phyloP scores from a whole-genome alignment of 2,329 filamentous ascomycete genomes.

The Trichophyton mentagrophytes region DNA sequence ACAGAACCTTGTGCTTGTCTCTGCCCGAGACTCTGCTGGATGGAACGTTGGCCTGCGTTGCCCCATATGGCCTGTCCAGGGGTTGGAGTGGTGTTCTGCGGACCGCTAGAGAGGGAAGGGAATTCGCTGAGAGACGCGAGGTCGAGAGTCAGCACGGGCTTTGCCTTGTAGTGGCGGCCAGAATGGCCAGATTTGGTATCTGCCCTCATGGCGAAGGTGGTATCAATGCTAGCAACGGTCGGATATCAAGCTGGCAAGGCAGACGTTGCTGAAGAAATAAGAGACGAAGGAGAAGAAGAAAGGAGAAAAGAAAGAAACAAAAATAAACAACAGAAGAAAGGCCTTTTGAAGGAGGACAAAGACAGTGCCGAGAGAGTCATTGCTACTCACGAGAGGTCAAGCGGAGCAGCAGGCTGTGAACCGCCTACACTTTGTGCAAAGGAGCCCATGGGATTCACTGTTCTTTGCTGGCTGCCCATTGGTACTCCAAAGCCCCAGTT shows the following conservation, averaged over 20 bases:
- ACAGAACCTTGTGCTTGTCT: constrained; percentile 34
- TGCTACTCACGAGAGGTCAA: constrained; percentile 45
- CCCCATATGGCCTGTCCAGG: constrained; percentile 44
- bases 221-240: neutral
- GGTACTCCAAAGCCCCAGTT: constrained; percentile 47
- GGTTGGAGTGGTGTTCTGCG: constrained; percentile 41
- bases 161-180: neutral
- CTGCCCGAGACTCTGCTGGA: constrained; percentile 42
- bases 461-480: constrained; percentile 40
- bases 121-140: constrained; percentile 42
- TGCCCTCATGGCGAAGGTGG: neutral
- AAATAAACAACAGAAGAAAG: neutral
- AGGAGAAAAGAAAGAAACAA: neutral
- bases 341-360: neutral
- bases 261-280: neutral
- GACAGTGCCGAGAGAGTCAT: neutral
- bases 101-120: constrained; percentile 46
- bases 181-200: neutral
- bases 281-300: neutral
- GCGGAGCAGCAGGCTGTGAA: constrained; percentile 40
- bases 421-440: constrained; percentile 46
- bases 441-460: constrained; percentile 39
- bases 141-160: constrained; percentile 10
- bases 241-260: neutral
- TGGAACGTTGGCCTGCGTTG: constrained; percentile 42